These are phyloP conservation scores for Diplodia seriata DNA, from an alignment of 2,329 filamentous ascomycete genomes.

Conservation along the genomic window DNA sequence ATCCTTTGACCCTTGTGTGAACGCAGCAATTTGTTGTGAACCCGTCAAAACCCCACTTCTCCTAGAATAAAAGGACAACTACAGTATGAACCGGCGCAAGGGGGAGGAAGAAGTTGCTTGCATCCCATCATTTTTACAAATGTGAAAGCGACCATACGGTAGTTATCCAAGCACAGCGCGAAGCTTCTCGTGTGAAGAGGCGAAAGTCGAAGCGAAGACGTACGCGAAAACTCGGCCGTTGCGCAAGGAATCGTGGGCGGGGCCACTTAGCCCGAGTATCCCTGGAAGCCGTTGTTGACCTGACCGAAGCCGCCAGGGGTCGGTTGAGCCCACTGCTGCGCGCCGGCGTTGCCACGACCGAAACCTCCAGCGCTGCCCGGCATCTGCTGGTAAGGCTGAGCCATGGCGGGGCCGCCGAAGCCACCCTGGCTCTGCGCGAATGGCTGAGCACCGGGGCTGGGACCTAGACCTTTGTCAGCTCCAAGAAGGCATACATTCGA, in stretches of 20 bases:
- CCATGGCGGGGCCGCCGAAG: slow-evolving; percentile 69
- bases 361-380: slow-evolving; percentile 79
- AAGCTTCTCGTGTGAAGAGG: slow-evolving; percentile 31
- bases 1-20: slow-evolving; percentile 31
- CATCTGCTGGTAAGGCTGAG: slow-evolving; percentile 56
- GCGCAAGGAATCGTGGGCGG: slow-evolving; percentile 30
- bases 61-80: slow-evolving; percentile 32
- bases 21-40: slow-evolving; percentile 33
- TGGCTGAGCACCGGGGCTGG: slow-evolving; percentile 67
- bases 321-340: slow-evolving; percentile 63
- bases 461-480: slow-evolving; percentile 54
- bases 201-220: slow-evolving; percentile 31
- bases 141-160: slow-evolving; percentile 32
- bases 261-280: slow-evolving; percentile 62
- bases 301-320: slow-evolving; percentile 54
- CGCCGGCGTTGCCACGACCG: slow-evolving; percentile 68
- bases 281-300: slow-evolving; percentile 62
- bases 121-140: slow-evolving; percentile 33
- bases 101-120: slow-evolving; percentile 31
- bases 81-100: slow-evolving; percentile 33
- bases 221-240: slow-evolving; percentile 30
- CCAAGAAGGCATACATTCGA: background rate
- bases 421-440: slow-evolving; percentile 62
- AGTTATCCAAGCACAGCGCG: slow-evolving; percentile 32
- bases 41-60: slow-evolving; percentile 31